A percentile compares a stretch with the other conserved stretches of the same genome.
Evolutionary conservation across 2,329 filamentous ascomycete species (phyloP).

Genomic region (Calonectria pseudoreteaudii): DNA sequence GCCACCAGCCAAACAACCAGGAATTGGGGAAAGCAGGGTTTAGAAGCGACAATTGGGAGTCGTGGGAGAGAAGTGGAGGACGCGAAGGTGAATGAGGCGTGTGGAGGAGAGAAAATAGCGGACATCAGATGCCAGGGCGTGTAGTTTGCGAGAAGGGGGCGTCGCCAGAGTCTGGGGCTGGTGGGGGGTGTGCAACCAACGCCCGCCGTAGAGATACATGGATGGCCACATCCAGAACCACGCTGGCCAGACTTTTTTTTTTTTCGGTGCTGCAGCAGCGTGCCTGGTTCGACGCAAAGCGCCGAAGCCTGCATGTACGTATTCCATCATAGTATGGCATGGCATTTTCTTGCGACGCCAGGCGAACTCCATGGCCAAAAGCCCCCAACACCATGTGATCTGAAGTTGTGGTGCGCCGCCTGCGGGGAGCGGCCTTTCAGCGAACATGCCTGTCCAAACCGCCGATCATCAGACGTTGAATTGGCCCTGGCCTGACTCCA

Average conservation of each 20-base stretch:
- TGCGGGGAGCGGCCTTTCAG: constrained; percentile 4
- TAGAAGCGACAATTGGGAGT: constrained; percentile 36
- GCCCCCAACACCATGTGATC: neutral
- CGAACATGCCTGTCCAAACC: constrained; percentile 22
- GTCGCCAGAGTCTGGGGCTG: constrained; percentile 30
- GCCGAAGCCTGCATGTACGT: constrained; percentile 10
- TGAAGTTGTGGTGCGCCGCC: neutral
- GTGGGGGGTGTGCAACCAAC: constrained; percentile 27
- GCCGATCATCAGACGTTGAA: constrained; percentile 32
- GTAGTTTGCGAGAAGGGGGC: constrained; percentile 29
- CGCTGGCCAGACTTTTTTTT: constrained; percentile 11
- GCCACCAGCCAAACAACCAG: constrained; percentile 38
- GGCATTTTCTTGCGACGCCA: neutral
- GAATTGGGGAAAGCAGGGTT: constrained; percentile 32
- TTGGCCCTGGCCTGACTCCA: constrained; percentile 36
- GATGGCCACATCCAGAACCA: constrained; percentile 26
- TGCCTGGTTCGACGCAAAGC: constrained; percentile 20
- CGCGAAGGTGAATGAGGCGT: constrained; percentile 31
- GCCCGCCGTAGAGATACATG: constrained; percentile 29
- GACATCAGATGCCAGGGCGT: constrained; percentile 38
- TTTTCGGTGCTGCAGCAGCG: neutral
- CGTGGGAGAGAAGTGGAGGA: constrained; percentile 34
- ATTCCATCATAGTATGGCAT: constrained; percentile 2
- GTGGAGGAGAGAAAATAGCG: constrained; percentile 29
- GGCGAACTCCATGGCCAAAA: constrained; percentile 11